Conservation (phyloP, 495 filamentous ascomycete genomes). For the Hypoxylon fuscum region DNA sequence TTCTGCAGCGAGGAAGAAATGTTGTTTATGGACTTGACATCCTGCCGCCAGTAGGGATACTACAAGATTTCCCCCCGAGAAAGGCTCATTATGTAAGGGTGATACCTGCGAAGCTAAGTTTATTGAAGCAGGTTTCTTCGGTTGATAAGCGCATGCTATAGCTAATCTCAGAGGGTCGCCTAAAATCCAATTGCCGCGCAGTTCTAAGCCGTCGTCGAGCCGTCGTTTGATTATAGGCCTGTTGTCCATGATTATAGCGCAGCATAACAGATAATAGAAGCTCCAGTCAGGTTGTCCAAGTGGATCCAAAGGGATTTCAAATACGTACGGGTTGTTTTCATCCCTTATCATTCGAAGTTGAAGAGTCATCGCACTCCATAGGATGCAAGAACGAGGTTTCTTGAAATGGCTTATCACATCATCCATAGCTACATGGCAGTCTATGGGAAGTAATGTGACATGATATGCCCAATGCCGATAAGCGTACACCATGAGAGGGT, state of each 20-base stretch:
- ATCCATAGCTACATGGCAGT: not conserved
- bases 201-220: not conserved
- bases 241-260: not conserved
- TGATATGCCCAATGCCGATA: not conserved
- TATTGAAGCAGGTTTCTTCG: too few relatives aligned
- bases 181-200: not conserved
- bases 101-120: too few relatives aligned
- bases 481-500: not conserved
- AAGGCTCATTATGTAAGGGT: not conserved
- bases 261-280: not conserved
- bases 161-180: not conserved
- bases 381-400: not conserved
- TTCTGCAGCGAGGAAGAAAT: not conserved
- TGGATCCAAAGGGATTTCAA: not conserved
- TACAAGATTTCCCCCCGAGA: not conserved
- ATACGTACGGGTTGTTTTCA: not conserved
- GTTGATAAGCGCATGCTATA: not conserved
- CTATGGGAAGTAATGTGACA: not conserved
- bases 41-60: not conserved
- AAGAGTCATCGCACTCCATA: not conserved
- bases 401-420: not conserved
- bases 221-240: not conserved
- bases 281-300: not conserved
- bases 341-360: not conserved
- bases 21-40: not conserved